A percentile compares a stretch with the other conserved stretches of the same genome.
Evolutionary conservation across 306 rosid genomes (phyloP).

Genomic region (Cicer cuneatum): DNA sequence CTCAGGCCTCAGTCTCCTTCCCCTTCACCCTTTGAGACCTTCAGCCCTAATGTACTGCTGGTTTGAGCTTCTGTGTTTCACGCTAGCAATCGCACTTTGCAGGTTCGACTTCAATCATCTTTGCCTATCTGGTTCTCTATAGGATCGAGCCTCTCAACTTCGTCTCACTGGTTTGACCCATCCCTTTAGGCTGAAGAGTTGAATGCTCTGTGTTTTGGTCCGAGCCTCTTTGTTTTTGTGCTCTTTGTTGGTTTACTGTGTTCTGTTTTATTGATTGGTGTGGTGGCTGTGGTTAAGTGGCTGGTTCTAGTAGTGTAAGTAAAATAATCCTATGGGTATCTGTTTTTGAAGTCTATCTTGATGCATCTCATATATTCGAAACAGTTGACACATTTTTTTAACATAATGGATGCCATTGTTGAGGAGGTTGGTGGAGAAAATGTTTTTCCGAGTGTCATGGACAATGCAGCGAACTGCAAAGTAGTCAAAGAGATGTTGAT

Average conservation of each 20-base stretch:
- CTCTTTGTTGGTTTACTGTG: not conserved
- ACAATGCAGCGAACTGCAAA: not conserved
- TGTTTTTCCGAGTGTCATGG: not conserved
- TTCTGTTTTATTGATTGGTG: not conserved
- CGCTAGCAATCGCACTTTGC: no score
- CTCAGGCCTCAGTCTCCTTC: not conserved
- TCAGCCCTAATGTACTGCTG: not conserved
- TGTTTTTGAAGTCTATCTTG: no score
- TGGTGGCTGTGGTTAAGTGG: no score
- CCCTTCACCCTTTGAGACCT: not conserved
- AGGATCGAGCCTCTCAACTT: not conserved
- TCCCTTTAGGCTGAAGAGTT: not conserved
- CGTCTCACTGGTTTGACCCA: not conserved
- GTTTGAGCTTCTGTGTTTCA: no score
- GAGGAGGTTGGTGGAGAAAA: no score
- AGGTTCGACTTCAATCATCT: no score
- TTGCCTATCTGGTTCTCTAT: not conserved
- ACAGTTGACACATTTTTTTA: no score
- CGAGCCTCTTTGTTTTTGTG: not conserved
- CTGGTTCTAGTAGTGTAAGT: no score
- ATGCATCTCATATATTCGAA: no score
- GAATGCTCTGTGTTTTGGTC: not conserved
- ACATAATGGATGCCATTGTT: no score
- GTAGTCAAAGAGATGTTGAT: not conserved
- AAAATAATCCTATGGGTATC: no score